Evolutionary conservation across 768 basidiomycete genomes (phyloP), one percentile per base, ranked within the genome.

Genomic region (Tylopilus plumbeoviolaceoides): DNA sequence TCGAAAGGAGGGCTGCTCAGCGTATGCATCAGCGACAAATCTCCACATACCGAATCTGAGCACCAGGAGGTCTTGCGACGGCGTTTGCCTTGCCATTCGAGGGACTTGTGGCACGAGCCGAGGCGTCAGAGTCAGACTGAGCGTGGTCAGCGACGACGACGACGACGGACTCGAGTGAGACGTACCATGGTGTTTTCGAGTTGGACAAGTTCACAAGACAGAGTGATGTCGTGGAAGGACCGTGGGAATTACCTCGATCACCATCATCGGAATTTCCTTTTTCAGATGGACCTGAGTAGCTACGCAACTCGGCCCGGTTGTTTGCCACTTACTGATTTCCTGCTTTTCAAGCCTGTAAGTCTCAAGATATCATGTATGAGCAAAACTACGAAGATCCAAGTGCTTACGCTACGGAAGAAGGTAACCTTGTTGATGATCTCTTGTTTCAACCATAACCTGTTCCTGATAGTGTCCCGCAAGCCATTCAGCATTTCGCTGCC

Each of bases 51-150:
- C 90, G 84, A 73, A 91, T 83, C 72, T 88, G 85, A 59, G 86
- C 85, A 65, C 87, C 88, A 55, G 87, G 83, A 7, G 89, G 88
- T 72, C 82, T 88, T 45, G 81, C 83, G 50, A 87, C 81, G 40
- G 73, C 76, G 40, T 73, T 73, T 43, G 76, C 55, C 62, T 70
- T 69, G 56, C 75, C 74, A 44, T 70, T 68, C 57, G 67, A 70
- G 59, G 68, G 73, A 71, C 61, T 74, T 70, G 61, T 74, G 17
- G 63, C 28, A 75, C 69, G 74, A 31, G 72, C 51, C 60, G 83
- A 74, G 56, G 79, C 76, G 66, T 91, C 89, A 63, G 89, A 90
- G 75, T 91, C 89, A 60, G 89, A 91, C 89, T 91, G n/a, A 5
- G 54, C 12, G 11, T 25, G 12, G 10, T 59, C 43, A 54, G 30